Evolutionary conservation across 805 yeast genomes (phyloP).

Genomic region (Yamadazyma insecticola): DNA sequence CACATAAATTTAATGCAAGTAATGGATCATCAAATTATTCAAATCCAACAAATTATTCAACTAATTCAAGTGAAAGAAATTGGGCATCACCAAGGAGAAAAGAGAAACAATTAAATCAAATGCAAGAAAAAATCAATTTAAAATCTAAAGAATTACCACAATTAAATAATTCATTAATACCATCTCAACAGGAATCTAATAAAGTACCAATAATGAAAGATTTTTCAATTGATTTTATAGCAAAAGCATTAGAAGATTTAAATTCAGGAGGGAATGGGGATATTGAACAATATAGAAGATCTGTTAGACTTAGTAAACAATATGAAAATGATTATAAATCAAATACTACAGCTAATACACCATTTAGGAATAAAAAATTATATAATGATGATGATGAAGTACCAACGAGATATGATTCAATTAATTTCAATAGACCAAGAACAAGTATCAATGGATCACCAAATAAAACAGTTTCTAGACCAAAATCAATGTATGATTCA

Average conservation of each 20-base stretch:
- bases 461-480: constrained; percentile 11
- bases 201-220: constrained; percentile 37
- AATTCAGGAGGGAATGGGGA: constrained; percentile 44
- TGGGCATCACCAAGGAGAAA: constrained; percentile 44
- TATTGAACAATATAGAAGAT: constrained; percentile 33
- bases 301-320: constrained; percentile 23
- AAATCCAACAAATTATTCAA: constrained; percentile 32
- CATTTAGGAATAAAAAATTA: constrained; percentile 6
- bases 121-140: constrained; percentile 36
- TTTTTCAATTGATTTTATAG: constrained; percentile 42
- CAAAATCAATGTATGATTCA: constrained; percentile 24
- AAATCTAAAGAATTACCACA: constrained; percentile 26
- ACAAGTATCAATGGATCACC: constrained; percentile 10
- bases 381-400: constrained; percentile 29
- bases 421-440: constrained; percentile 11
- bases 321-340: constrained; percentile 10
- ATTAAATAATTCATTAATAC: constrained; percentile 5
- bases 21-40: constrained; percentile 25
- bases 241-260: constrained; percentile 42
- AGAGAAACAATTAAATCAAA: constrained; percentile 25
- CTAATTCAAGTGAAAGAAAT: constrained; percentile 22
- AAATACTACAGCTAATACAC: constrained; percentile 15
- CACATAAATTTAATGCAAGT: constrained; percentile 11
- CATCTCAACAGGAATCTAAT: constrained; percentile 3
- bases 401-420: constrained; percentile 33